Evolutionary conservation across 176 grass and related monocot genomes (phyloP).

Genomic region (Juncus effusus): DNA sequence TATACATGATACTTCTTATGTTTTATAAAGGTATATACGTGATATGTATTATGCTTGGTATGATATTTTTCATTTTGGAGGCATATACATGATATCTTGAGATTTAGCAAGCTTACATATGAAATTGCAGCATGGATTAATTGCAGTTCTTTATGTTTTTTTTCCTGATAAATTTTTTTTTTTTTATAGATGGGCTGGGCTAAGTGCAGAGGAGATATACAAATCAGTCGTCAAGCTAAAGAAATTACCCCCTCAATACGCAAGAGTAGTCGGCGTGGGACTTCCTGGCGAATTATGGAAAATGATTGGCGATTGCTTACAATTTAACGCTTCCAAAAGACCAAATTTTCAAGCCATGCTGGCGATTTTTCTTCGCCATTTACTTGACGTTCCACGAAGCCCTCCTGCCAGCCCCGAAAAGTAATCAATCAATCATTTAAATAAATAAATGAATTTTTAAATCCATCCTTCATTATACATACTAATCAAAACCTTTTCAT

Average conservation of each 20-base stretch:
- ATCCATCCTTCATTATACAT: conserved; percentile 4
- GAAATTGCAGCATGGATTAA: neutral
- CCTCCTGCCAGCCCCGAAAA: conserved; percentile 82
- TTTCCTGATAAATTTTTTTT: conserved; percentile 1
- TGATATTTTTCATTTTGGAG: no score
- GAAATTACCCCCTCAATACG: conserved; percentile 90
- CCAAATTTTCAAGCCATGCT: conserved; percentile 95
- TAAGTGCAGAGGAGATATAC: conserved; percentile 84
- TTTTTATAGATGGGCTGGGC: conserved; percentile 89
- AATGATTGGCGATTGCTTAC: conserved; percentile 99
- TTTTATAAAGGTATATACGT: no score
- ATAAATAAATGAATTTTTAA: neutral
- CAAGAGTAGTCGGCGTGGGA: conserved; percentile 92
- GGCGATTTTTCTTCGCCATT: conserved; percentile 87
- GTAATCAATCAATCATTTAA: conserved; percentile 35
- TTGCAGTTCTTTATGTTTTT: neutral
- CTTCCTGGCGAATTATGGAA: conserved; percentile 98
- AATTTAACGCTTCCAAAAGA: conserved; percentile 69
- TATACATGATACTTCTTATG: no score
- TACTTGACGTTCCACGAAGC: conserved; percentile 91
- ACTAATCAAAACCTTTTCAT: neutral
- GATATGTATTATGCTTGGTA: no score
- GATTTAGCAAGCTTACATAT: no score
- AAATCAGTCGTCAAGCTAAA: conserved; percentile 79
- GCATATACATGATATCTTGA: no score